Evolutionary conservation across 1,139 yeast genomes (phyloP).

Genomic region (Sugiyamaella japonica): DNA sequence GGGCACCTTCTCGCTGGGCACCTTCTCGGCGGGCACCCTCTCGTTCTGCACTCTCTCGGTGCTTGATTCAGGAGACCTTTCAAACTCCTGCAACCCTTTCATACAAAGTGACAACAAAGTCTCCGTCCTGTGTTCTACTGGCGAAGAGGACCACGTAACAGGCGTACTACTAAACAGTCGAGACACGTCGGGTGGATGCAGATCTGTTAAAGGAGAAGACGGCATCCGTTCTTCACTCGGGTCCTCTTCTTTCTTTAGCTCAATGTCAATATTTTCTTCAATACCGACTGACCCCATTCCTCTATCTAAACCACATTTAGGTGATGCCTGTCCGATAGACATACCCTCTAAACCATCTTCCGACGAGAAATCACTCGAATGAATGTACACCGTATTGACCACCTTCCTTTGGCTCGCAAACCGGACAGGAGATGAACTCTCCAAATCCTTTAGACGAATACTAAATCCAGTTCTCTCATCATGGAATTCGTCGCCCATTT

Average conservation of each 20-base stretch:
- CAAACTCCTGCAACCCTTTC: not conserved
- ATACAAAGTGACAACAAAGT: constrained; percentile 27
- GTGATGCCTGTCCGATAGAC: not conserved
- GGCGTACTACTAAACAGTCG: constrained; percentile 16
- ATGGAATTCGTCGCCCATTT: constrained; percentile 2
- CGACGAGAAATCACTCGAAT: constrained; percentile 12
- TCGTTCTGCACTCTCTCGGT: no score
- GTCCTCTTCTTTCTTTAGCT: not conserved
- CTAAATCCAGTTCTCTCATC: constrained; percentile 10
- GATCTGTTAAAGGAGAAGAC: not conserved
- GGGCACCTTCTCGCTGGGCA: not conserved
- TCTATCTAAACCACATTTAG: not conserved
- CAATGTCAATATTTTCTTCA: not conserved
- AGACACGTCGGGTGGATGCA: not conserved
- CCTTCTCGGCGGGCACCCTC: not conserved
- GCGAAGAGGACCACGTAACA: constrained; percentile 39
- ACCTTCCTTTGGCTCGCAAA: no score
- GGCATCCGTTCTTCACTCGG: not conserved
- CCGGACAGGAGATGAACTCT: constrained; percentile 15
- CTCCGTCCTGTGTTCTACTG: constrained; percentile 38
- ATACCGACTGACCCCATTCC: no score
- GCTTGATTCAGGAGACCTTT: not conserved
- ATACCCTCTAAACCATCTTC: constrained; percentile 3
- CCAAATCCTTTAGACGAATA: constrained; percentile 12
- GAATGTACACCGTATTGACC: not conserved